Evolutionary conservation across 148 eudicot genomes (phyloP), one percentile per base, ranked within the genome.

Genomic region (Spergularia bocconei): DNA sequence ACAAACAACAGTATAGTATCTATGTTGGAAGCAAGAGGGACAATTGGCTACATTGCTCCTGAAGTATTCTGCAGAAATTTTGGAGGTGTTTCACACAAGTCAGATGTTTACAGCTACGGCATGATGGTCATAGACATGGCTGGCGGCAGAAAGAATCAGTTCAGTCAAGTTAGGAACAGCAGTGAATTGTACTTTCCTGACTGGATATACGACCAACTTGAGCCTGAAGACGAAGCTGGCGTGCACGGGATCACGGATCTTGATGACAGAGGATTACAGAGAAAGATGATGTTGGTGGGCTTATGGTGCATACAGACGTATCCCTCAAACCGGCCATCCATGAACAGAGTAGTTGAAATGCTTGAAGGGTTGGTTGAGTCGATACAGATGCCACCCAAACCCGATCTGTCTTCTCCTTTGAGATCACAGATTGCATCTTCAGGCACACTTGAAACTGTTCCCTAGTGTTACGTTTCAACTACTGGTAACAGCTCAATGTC

Each of bases 241-340:
- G 10, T 21, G 0, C 50, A 62, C 0, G 56, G 29, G 4, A 16
- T 21, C 25, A 41, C 19, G n/a, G 67, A 64, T 20, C 33, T 1
- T 29, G 75, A 80, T 50, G 82, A 77, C 2, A 72, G 75, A 13
- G 69, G 65, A 19, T 11, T 63, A 16, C 76, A 21, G 51, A 79
- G 63, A 77, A 82, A 85, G 65, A 80, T 85, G 82, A 63, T 82
- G 1, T n/a, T 85, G 36, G 88, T 85, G 64, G 67, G 84, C 16
- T 13, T 72, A 61, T 72, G 75, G 75, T 72, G 75, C n/a, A 60
- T 72, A 60, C 67, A 72, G 47, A 44, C 55, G 53, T 72, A 72
- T 61, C 67, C 67, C 13, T 72, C 75, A 8, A 62, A 21, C 33
- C 58, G 75, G 16, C 67, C 67, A 7, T 17, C 75, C 0, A 72